Evolutionary conservation across 371 early-diverging fungal genomes (phyloP).

Genomic region (Haplosporangium sp.): DNA sequence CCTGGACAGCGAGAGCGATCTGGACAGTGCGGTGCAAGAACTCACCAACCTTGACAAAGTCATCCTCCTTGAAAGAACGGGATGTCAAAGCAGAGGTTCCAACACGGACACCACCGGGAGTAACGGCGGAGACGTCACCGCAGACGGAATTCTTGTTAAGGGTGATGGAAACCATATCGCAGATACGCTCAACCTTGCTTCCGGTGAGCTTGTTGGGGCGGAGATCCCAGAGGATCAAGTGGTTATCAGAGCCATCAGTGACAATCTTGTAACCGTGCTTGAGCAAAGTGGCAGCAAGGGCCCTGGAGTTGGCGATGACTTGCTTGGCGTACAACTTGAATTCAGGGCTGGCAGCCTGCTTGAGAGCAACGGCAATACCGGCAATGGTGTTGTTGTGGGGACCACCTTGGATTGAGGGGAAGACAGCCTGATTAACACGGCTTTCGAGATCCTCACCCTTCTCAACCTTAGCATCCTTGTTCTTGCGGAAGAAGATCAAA

Average conservation of each 20-base stretch:
- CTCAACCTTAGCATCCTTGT: slow-evolving; percentile 68
- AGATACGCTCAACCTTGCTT: slow-evolving; percentile 94
- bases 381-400: slow-evolving; percentile 99
- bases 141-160: slow-evolving; percentile 96
- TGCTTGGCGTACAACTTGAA: slow-evolving; percentile 95
- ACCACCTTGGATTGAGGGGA: slow-evolving; percentile 99
- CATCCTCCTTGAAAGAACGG: slow-evolving; percentile 88
- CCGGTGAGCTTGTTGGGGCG: slow-evolving; percentile 88
- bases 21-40: slow-evolving; percentile 92
- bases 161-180: slow-evolving; percentile 94
- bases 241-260: slow-evolving; percentile 96
- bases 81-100: slow-evolving; percentile 94
- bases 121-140: slow-evolving; percentile 90
- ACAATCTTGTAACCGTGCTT: slow-evolving; percentile 90
- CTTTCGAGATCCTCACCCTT: slow-evolving; percentile 89
- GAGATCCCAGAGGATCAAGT: slow-evolving; percentile 94
- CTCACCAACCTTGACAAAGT: slow-evolving; percentile 87
- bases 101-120: slow-evolving; percentile 93
- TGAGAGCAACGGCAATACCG: slow-evolving; percentile 97
- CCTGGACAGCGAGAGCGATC: slow-evolving; percentile 82
- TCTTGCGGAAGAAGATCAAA: slow-evolving; percentile 97
- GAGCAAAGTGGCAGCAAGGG: slow-evolving; percentile 81
- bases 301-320: slow-evolving; percentile 91
- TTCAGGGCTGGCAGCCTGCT: slow-evolving; percentile 93
- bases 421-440: slow-evolving; percentile 98